These are phyloP conservation scores for Furcasterigmium sp. DNA, from an alignment of 2,329 filamentous ascomycete genomes.

Conservation along the genomic window DNA sequence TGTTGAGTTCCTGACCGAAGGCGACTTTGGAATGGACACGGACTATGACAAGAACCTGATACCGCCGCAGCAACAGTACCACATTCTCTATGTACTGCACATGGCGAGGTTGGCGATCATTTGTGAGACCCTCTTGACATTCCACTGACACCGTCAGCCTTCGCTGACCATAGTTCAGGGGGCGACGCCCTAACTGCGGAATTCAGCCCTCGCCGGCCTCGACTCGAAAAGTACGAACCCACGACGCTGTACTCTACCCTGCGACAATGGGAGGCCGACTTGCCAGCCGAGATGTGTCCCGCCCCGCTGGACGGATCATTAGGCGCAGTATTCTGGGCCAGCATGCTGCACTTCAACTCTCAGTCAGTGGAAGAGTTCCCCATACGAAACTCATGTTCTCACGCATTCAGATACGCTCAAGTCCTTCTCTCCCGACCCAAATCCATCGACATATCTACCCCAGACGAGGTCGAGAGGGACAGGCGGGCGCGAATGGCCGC, in stretches of 20 bases:
- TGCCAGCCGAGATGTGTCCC: not conserved
- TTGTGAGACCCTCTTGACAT: no score
- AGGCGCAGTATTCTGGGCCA: conserved; percentile 2
- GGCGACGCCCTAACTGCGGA: conserved; percentile 1
- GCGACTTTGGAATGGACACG: conserved; percentile 24
- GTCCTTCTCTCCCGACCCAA: no score
- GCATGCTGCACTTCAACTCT: conserved; percentile 4
- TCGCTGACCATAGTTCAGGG: not conserved
- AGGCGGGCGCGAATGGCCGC: conserved; percentile 1
- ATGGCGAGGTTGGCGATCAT: conserved; percentile 28
- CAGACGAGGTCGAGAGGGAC: no score
- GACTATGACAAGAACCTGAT: no score
- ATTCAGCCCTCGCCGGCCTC: conserved; percentile 4
- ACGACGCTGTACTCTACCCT: no score
- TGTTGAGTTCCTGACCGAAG: conserved; percentile 22
- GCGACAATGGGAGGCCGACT: not conserved
- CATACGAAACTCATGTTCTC: no score
- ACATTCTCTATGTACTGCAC: conserved; percentile 27
- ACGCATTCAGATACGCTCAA: conserved; percentile 4
- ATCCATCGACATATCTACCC: no score
- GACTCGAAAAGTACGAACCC: no score
- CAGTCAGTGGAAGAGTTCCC: no score
- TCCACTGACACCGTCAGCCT: no score
- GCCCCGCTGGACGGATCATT: not conserved
- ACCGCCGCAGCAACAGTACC: conserved; percentile 22